A percentile compares a stretch with the other conserved stretches of the same genome.
Conservation (phyloP, 2,329 filamentous ascomycete species). For the Hymenoscyphus repandus region DNA sequence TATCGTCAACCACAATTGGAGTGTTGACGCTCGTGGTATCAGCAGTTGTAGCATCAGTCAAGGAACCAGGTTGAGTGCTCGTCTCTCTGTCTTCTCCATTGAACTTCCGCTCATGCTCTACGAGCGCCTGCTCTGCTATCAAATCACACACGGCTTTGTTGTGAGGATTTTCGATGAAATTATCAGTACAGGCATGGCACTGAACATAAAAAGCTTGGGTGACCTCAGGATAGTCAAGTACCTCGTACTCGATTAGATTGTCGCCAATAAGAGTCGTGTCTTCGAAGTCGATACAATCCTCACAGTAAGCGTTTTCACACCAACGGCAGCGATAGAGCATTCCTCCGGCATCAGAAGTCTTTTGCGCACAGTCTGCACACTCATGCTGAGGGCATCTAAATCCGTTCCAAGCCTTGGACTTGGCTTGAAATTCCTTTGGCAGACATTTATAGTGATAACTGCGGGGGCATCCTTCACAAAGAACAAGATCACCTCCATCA, state of each 20-base stretch:
- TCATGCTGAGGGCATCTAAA: slow-evolving; percentile 52
- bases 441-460: slow-evolving; percentile 49
- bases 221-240: slow-evolving; percentile 39
- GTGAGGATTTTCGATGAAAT: slow-evolving; percentile 29
- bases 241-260: slow-evolving; percentile 45
- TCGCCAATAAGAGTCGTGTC: slow-evolving; percentile 45
- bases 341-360: slow-evolving; percentile 38
- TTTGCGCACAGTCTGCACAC: slow-evolving; percentile 48
- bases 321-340: slow-evolving; percentile 46
- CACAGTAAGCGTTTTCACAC: slow-evolving; percentile 52
- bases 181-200: slow-evolving; percentile 40
- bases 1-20: slow-evolving; percentile 13
- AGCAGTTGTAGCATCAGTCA: slow-evolving; percentile 32
- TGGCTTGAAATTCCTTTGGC: slow-evolving; percentile 34
- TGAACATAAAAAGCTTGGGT: slow-evolving; percentile 47
- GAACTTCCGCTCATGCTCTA: slow-evolving; percentile 19
- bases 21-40: slow-evolving; percentile 28
- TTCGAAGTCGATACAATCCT: slow-evolving; percentile 53
- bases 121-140: slow-evolving; percentile 26
- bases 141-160: slow-evolving; percentile 27
- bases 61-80: slow-evolving; percentile 15
- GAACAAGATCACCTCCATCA: slow-evolving; percentile 41
- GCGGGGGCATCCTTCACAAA: slow-evolving; percentile 49
- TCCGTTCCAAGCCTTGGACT: slow-evolving; percentile 36
- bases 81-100: slow-evolving; percentile 4